A percentile compares a stretch with the other conserved stretches of the same genome.
These are phyloP conservation scores for Halophytophthora batemanensis DNA, from an alignment of 352 stramenopile species.

Conservation along the genomic window DNA sequence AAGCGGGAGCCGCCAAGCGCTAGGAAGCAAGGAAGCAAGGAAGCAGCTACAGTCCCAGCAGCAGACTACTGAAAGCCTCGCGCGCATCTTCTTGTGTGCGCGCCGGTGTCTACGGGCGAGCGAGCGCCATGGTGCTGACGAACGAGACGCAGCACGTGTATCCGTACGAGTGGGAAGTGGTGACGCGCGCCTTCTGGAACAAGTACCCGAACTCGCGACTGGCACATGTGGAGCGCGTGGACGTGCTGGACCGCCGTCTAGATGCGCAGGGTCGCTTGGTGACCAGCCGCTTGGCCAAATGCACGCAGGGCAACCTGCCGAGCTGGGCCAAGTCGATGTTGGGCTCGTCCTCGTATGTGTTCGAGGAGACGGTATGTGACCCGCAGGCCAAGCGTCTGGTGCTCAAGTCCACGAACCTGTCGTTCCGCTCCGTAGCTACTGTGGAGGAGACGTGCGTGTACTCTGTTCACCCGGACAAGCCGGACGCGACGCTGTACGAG, in stretches of 20 bases:
- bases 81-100: too few relatives aligned
- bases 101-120: too few relatives aligned
- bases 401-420: constrained; percentile 82
- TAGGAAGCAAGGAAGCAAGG: too few relatives aligned
- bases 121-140: constrained; percentile 61
- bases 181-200: constrained; percentile 87
- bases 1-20: too few relatives aligned
- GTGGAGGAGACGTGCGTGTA: constrained; percentile 86
- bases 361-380: constrained; percentile 79
- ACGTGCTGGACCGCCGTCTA: constrained; percentile 73
- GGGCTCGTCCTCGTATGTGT: constrained; percentile 74
- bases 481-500: constrained; percentile 57
- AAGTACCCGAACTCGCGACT: constrained; percentile 85
- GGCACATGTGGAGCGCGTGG: constrained; percentile 76
- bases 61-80: too few relatives aligned
- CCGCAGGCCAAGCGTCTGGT: constrained; percentile 54
- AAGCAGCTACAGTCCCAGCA: too few relatives aligned
- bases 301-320: constrained; percentile 72
- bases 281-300: constrained; percentile 69
- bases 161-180: constrained; percentile 80
- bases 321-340: constrained; percentile 67
- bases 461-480: constrained; percentile 58
- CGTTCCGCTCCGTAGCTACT: constrained; percentile 69
- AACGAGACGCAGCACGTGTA: constrained; percentile 76
- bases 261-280: constrained; percentile 64